These are phyloP conservation scores for Xerocomus spinulosus DNA, from an alignment of 768 basidiomycete species.

Conservation along the genomic window DNA sequence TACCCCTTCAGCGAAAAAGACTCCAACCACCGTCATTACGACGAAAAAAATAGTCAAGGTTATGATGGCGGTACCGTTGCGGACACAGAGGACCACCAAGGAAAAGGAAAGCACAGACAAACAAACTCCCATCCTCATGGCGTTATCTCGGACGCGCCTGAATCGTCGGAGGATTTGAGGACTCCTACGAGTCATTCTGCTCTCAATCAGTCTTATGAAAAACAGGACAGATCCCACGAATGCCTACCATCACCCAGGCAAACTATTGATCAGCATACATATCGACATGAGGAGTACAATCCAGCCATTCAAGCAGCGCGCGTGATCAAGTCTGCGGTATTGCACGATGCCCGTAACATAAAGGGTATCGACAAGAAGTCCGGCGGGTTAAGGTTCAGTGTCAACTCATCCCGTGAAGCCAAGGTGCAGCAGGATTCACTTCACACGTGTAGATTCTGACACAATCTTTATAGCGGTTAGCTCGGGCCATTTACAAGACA, in stretches of 20 bases:
- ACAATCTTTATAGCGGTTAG: slow-evolving; percentile 49
- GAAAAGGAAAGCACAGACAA: slow-evolving; percentile 28
- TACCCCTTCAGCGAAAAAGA: slow-evolving; percentile 44
- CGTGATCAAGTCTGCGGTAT: slow-evolving; percentile 59
- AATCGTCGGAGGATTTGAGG: slow-evolving; percentile 6
- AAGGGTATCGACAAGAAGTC: slow-evolving; percentile 43
- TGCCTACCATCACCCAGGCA: slow-evolving; percentile 37
- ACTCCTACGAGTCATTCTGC: slow-evolving; percentile 8
- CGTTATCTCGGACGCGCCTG: slow-evolving; percentile 4
- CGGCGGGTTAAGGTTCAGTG: slow-evolving; percentile 46
- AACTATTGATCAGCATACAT: slow-evolving; percentile 15
- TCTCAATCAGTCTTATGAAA: slow-evolving; percentile 5
- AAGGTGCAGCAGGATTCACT: slow-evolving; percentile 41
- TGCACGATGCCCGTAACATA: slow-evolving; percentile 75
- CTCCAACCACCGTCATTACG: slow-evolving; percentile 30
- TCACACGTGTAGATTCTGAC: not conserved
- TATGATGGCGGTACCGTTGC: slow-evolving; percentile 31
- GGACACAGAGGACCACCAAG: slow-evolving; percentile 27
- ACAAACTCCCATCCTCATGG: slow-evolving; percentile 4
- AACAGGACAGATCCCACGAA: slow-evolving; percentile 23
- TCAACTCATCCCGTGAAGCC: slow-evolving; percentile 58
- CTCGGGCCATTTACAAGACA: slow-evolving; percentile 58
- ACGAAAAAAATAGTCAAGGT: slow-evolving; percentile 18
- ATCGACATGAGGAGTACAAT: slow-evolving; percentile 33
- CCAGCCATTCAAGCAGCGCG: slow-evolving; percentile 55